These are phyloP conservation scores for Eleusine indica DNA, from an alignment of 176 grass and related monocot species.

Conservation along the genomic window DNA sequence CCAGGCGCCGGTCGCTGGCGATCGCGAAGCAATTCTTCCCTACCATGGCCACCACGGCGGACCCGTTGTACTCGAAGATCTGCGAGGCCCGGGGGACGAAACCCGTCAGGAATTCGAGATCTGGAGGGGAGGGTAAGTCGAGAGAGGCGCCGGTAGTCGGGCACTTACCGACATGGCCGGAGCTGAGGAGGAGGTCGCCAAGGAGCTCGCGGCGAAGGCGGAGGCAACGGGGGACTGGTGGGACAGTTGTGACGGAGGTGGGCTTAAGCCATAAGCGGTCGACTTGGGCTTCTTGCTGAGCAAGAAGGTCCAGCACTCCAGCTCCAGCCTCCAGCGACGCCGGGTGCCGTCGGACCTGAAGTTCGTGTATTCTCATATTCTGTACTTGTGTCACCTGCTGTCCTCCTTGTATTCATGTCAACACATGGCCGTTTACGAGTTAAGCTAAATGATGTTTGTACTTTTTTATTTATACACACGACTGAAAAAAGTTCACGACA, in stretches of 20 bases:
- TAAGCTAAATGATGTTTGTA: too few relatives aligned
- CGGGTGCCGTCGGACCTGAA: not conserved
- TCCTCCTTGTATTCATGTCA: too few relatives aligned
- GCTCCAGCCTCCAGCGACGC: not conserved
- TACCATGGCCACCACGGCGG: constrained; percentile 95
- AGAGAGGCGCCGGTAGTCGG: not conserved
- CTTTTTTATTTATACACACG: too few relatives aligned
- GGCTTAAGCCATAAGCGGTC: constrained; percentile 11
- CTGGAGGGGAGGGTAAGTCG: not conserved
- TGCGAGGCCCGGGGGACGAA: not conserved
- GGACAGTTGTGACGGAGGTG: not conserved
- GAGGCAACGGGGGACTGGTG: not conserved
- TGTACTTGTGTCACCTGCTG: too few relatives aligned
- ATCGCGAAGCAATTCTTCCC: constrained; percentile 99
- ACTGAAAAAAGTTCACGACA: too few relatives aligned
- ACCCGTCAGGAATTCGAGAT: constrained; percentile 18
- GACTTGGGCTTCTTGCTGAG: constrained; percentile 47
- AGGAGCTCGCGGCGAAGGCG: not conserved
- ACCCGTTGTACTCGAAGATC: constrained; percentile 99
- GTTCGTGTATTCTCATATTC: too few relatives aligned
- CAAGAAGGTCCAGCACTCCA: constrained; percentile 47
- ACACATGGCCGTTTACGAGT: too few relatives aligned
- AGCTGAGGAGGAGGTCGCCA: constrained; percentile 21
- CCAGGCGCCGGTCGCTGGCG: constrained; percentile 85
- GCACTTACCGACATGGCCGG: constrained; percentile 55